Base-by-base conservation (phyloP, 345 rosid genomes). In the Rubroshorea leprosula region DNA sequence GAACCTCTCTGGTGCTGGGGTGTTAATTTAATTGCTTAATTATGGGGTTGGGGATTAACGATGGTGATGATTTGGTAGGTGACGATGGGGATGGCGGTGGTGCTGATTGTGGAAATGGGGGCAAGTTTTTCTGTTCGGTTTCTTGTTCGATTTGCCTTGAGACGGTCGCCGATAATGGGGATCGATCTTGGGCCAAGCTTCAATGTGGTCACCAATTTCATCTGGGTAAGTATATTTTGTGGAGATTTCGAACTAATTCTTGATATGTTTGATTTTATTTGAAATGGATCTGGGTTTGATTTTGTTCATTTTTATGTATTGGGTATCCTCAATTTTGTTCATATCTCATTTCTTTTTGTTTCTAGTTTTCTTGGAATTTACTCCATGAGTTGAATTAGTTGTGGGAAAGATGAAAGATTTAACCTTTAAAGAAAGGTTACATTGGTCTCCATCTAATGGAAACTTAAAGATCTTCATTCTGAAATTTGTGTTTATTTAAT, bases 81-180 rank as follows among this genome's bases (percentile, higher is more conserved):
- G 86, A 74, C 22, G 80, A 77, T 2, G 91, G 74, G 41, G 81
- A 65, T 21, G 83, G 54, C 2, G 88, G 65, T 16, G 85, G 62
- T 22, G 69, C 35, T 23, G 90, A 72, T 60, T 57, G 76, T 51
- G 71, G 72, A 22, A 63, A 55, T 23, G 72, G 66, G 18, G 80
- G 77, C 44, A 82, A 81, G 68, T 72, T 72, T 4, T 75, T 77
- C 58, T 76, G 80, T 19, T 68, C 83, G 6, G 85, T 89, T 66
- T 70, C 96, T 1, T 93, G 97, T 67, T 93, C 99, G 89, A 87
- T 93, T 83, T 93, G 99, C 65, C 94, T 93, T 19, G 99, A 93
- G 35, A 62, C 64, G 15, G 97, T 93, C 13, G 63, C 74, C 44
- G 84, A 83, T 58, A 75, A 76, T 22, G 92, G 92, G 50, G 92